These are phyloP conservation scores for Nakazawaea wyomingensis DNA, from an alignment of 805 yeast genomes.

Conservation along the genomic window DNA sequence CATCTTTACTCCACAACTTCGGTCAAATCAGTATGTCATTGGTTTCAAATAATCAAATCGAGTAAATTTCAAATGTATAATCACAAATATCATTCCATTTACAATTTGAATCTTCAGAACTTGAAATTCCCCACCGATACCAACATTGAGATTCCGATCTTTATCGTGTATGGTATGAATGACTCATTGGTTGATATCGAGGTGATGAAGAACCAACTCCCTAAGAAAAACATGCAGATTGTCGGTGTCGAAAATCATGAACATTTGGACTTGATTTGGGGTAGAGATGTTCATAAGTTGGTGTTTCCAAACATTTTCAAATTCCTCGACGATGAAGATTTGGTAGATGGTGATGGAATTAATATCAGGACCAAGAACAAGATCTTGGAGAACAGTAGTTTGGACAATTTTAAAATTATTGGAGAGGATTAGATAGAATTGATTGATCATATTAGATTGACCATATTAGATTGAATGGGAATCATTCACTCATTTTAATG, in stretches of 20 bases:
- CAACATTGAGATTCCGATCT: conserved; percentile 66
- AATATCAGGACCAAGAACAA: background rate
- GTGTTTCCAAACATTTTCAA: conserved; percentile 39
- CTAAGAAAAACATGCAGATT: conserved; percentile 14
- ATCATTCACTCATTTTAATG: too few species aligned
- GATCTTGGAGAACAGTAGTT: background rate
- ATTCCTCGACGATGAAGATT: conserved; percentile 29
- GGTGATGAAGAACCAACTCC: conserved; percentile 38
- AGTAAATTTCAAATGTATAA: conserved; percentile 50
- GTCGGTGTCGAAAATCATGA: conserved; percentile 68
- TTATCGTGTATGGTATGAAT: conserved; percentile 68
- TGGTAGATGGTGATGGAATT: conserved; percentile 18
- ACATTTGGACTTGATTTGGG: conserved; percentile 93
- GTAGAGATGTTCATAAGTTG: conserved; percentile 51
- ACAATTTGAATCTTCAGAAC: conserved; percentile 38
- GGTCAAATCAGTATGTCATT: conserved; percentile 48
- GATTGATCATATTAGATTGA: background rate
- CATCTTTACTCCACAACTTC: conserved; percentile 51
- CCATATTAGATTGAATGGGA: background rate
- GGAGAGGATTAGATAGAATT: background rate
- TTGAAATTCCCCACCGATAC: conserved; percentile 60
- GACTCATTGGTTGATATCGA: conserved; percentile 88
- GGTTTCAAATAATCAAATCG: conserved; percentile 42
- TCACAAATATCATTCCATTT: conserved; percentile 32
- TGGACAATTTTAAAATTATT: conserved; percentile 1